Conservation (phyloP, 345 rosid species). For the Dipteronia sinensis region DNA sequence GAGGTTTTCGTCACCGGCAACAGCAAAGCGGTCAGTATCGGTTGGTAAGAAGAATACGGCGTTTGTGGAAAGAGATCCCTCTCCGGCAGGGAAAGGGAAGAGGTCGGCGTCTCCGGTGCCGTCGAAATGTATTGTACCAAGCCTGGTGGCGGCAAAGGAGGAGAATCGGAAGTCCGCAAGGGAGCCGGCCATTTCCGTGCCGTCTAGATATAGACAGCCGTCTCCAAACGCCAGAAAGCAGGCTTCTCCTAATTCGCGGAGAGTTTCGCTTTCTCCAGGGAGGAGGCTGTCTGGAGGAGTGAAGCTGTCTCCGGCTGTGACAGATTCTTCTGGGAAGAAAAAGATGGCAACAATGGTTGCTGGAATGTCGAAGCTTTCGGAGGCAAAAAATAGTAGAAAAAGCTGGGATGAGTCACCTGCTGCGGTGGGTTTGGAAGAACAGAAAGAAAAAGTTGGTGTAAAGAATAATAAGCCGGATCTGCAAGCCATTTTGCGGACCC, state of each 20-base stretch:
- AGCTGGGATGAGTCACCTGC: slow-evolving; percentile 66
- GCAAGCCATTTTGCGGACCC: slow-evolving; percentile 83
- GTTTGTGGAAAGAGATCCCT: slow-evolving; percentile 69
- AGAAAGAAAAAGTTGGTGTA: slow-evolving; percentile 45
- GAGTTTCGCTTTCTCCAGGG: slow-evolving; percentile 80
- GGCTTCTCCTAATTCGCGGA: slow-evolving; percentile 68
- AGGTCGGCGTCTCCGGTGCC: slow-evolving; percentile 92
- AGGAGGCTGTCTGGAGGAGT: slow-evolving; percentile 73
- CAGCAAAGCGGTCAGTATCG: slow-evolving; percentile 60
- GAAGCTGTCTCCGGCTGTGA: slow-evolving; percentile 67
- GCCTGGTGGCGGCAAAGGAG: slow-evolving; percentile 71
- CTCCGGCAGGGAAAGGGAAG: slow-evolving; percentile 66
- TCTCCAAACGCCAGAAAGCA: slow-evolving; percentile 81
- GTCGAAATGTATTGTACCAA: slow-evolving; percentile 89
- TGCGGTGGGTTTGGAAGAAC: slow-evolving; percentile 36
- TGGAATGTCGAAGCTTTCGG: slow-evolving; percentile 73
- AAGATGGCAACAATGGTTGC: slow-evolving; percentile 64
- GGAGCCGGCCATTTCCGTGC: slow-evolving; percentile 88
- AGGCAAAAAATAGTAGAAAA: slow-evolving; percentile 58
- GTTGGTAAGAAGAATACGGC: slow-evolving; percentile 46
- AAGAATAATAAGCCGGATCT: slow-evolving; percentile 62
- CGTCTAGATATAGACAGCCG: slow-evolving; percentile 90
- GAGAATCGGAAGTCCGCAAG: slow-evolving; percentile 67
- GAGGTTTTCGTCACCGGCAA: slow-evolving; percentile 84
- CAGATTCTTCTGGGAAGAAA: slow-evolving; percentile 79